Evolutionary conservation across 2,329 filamentous ascomycete genomes (phyloP).

Genomic region (Verticillium isaacii): DNA sequence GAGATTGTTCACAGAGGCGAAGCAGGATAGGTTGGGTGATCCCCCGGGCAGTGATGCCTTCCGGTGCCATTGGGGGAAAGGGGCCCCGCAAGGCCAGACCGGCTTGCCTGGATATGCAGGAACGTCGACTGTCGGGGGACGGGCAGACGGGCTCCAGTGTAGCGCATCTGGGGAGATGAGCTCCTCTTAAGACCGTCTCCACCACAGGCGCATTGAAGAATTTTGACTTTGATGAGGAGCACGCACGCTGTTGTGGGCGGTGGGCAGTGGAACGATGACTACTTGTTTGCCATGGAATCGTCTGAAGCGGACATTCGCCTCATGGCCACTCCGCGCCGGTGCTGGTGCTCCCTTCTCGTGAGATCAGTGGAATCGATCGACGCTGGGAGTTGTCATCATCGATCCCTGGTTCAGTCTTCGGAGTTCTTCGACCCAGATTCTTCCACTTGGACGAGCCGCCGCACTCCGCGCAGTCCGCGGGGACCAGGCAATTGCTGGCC

Average conservation of each 20-base stretch:
- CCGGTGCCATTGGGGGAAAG: neutral
- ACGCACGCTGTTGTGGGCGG: neutral
- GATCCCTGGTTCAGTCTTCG: neutral
- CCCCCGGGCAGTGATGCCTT: neutral
- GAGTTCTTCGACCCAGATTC: neutral
- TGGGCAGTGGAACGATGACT: neutral
- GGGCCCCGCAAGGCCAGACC: neutral
- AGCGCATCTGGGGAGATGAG: conserved; percentile 3
- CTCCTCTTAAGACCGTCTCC: neutral
- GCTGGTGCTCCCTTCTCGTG: neutral
- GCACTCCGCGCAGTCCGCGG: neutral
- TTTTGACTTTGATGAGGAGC: conserved; percentile 1
- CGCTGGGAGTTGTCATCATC: neutral
- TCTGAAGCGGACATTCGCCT: neutral
- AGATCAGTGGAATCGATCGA: neutral
- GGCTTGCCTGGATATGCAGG: neutral
- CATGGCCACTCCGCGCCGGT: neutral
- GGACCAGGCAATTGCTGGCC: neutral
- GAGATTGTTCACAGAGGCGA: neutral
- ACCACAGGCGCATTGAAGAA: neutral
- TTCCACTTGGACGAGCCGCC: neutral
- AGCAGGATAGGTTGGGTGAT: neutral
- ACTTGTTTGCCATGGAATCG: neutral
- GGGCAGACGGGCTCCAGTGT: neutral
- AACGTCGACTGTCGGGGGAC: neutral